A percentile compares a stretch with the other conserved stretches of the same genome.
These are phyloP conservation scores for Herpetospermum pedunculosum DNA, from an alignment of 306 rosid genomes.

Conservation along the genomic window DNA sequence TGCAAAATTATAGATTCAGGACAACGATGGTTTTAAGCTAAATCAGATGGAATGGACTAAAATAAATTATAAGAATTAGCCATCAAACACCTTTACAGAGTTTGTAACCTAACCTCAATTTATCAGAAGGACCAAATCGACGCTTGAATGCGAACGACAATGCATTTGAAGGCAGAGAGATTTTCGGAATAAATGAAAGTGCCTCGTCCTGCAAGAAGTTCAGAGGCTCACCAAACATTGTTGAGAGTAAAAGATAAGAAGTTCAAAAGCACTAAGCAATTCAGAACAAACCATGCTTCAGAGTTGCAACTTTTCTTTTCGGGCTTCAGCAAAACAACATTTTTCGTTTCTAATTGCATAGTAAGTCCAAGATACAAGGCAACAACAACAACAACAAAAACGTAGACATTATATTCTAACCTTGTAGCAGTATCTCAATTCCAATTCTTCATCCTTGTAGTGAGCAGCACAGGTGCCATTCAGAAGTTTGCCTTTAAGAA, in stretches of 20 bases:
- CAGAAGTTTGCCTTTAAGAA: conserved; percentile 38
- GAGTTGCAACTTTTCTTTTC: background rate
- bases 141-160: conserved; percentile 83
- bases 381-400: background rate
- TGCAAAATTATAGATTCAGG: background rate
- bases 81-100: background rate
- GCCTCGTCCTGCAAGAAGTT: conserved; percentile 61
- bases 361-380: background rate
- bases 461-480: conserved; percentile 63
- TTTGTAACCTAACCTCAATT: conserved; percentile 50
- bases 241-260: background rate
- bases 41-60: background rate
- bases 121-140: conserved; percentile 60
- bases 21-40: background rate
- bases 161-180: conserved; percentile 76
- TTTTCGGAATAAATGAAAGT: conserved; percentile 64
- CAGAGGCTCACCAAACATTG: background rate
- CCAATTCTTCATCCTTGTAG: conserved; percentile 57
- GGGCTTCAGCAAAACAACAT: background rate
- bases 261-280: background rate
- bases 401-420: conserved; percentile 19
- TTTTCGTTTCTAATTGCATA: background rate
- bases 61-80: background rate
- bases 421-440: conserved; percentile 64
- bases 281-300: background rate